Evolutionary conservation across 2,329 filamentous ascomycete species (phyloP).

Genomic region (Malbranchea zuffiana): DNA sequence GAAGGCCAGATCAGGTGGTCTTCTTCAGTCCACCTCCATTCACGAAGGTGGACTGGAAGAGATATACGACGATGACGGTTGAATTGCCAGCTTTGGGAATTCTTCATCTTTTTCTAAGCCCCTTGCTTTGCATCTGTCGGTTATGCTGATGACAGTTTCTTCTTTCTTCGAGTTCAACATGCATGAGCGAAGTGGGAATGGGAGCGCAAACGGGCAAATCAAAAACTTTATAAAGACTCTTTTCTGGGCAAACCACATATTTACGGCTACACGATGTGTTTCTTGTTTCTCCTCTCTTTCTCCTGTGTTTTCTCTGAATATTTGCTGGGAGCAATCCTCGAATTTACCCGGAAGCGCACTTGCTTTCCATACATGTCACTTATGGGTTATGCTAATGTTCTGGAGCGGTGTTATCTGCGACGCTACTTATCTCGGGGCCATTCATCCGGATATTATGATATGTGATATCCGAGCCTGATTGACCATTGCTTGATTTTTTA

Average conservation of each 20-base stretch:
- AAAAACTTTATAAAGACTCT: slow-evolving; percentile 3
- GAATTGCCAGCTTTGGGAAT: slow-evolving; percentile 13
- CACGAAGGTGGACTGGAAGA: slow-evolving; percentile 14
- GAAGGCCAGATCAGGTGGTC: slow-evolving; percentile 38
- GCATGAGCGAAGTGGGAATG: slow-evolving; percentile 12
- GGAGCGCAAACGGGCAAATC: slow-evolving; percentile 6
- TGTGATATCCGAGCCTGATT: not conserved
- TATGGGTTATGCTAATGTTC: not conserved
- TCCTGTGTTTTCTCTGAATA: slow-evolving; percentile 8
- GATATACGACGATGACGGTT: slow-evolving; percentile 44
- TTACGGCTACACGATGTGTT: slow-evolving; percentile 10
- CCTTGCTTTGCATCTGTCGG: slow-evolving; percentile 22
- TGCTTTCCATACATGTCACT: not conserved
- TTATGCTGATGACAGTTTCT: slow-evolving; percentile 11
- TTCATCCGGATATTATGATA: not conserved
- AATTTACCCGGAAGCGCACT: not conserved
- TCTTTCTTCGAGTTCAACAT: slow-evolving; percentile 13
- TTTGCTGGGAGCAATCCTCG: no score
- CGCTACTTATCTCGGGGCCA: not conserved
- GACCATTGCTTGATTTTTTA: not conserved
- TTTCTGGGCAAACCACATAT: slow-evolving; percentile 5
- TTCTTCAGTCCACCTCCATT: slow-evolving; percentile 29
- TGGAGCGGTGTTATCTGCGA: not conserved
- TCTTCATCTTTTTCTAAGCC: slow-evolving; percentile 16
- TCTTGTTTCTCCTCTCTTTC: slow-evolving; percentile 13